Percentiles rank a stretch among this genome's conserved stretches.
These are phyloP conservation scores for Xerocomellus dryophilus DNA, from an alignment of 768 basidiomycete genomes.

Conservation along the genomic window DNA sequence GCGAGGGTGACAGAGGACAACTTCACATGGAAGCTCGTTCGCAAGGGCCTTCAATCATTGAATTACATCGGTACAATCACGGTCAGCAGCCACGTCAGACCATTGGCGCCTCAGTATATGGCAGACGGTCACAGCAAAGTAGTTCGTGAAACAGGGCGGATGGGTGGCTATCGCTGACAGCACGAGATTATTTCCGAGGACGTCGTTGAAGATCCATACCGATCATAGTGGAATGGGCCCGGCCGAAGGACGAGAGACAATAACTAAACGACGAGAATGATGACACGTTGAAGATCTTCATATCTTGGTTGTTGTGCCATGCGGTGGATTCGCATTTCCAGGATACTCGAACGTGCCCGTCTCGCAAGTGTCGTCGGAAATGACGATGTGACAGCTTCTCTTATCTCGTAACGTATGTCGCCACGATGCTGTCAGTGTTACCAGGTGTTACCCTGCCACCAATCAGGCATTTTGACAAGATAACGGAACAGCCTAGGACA, in stretches of 20 bases:
- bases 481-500: background rate
- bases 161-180: background rate
- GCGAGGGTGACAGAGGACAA: too few relatives aligned
- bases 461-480: conserved; percentile 14
- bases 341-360: background rate
- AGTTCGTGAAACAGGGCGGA: background rate
- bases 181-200: background rate
- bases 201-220: background rate
- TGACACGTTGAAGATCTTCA: too few relatives aligned
- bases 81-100: too few relatives aligned
- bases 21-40: background rate
- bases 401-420: conserved; percentile 14
- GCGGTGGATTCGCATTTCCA: background rate
- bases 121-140: background rate
- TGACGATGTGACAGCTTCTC: conserved; percentile 1
- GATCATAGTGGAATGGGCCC: background rate
- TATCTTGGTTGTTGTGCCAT: too few relatives aligned
- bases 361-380: background rate
- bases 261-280: too few relatives aligned
- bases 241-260: too few relatives aligned
- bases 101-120: too few relatives aligned
- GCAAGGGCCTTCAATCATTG: background rate
- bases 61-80: too few relatives aligned
- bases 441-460: background rate
- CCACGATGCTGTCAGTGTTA: conserved; percentile 7